A percentile compares a stretch with the other conserved stretches of the same genome.
Evolutionary conservation across 73 alveolate species (phyloP).

Genomic region (Paramecium sonneborni): DNA sequence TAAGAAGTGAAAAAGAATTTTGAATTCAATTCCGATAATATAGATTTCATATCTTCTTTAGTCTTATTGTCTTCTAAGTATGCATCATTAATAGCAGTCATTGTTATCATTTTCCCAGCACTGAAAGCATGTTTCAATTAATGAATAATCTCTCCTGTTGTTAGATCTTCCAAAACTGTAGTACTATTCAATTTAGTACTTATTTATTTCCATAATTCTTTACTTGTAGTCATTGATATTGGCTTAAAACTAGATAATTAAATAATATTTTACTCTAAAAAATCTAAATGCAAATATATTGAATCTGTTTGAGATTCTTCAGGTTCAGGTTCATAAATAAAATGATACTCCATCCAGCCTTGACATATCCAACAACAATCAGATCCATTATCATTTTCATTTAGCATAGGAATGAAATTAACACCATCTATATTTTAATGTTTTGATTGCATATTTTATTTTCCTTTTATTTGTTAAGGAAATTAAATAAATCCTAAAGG

Average conservation of each 20-base stretch:
- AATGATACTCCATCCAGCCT: slow-evolving; percentile 49
- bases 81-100: slow-evolving; percentile 32
- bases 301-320: neutral
- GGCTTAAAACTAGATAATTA: neutral
- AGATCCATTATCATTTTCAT: neutral
- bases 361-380: slow-evolving; percentile 42
- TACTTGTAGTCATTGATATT: slow-evolving; percentile 15
- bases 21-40: slow-evolving; percentile 2
- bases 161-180: neutral
- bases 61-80: neutral
- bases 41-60: neutral
- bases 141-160: slow-evolving; percentile 41
- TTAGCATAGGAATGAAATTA: neutral
- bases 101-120: neutral
- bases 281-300: neutral
- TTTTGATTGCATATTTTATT: neutral
- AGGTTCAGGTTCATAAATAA: slow-evolving; percentile 32
- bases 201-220: neutral
- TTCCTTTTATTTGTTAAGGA: neutral
- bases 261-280: neutral
- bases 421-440: slow-evolving; percentile 42
- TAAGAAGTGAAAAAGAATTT: neutral
- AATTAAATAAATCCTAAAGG: slow-evolving; percentile 24
- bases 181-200: neutral
- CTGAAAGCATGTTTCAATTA: neutral